phyloP scores from a whole-genome alignment of 257 asterid species.

The Solanum infundibuliforme region DNA sequence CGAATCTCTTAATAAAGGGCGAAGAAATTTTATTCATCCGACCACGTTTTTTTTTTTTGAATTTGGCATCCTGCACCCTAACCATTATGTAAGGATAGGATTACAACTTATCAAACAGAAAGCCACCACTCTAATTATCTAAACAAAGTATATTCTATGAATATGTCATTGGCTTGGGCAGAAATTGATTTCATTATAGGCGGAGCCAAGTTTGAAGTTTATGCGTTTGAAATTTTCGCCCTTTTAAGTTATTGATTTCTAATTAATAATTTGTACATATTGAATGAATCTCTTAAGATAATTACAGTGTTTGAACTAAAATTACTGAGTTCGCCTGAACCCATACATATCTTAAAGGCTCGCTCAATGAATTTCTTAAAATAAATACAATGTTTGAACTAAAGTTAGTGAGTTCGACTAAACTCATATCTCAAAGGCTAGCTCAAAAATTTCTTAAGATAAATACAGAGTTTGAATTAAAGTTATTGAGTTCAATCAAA shows the following conservation, averaged over 20 bases:
- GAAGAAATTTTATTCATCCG: background rate
- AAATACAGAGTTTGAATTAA: background rate
- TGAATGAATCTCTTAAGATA: too few relatives aligned
- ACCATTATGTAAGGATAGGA: background rate
- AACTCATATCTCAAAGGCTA: background rate
- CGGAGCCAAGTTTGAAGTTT: background rate
- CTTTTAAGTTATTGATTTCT: background rate
- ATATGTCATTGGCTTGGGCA: background rate
- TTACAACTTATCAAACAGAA: background rate
- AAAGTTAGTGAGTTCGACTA: too few relatives aligned
- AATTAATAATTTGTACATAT: too few relatives aligned
- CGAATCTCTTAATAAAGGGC: too few relatives aligned
- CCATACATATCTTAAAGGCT: background rate
- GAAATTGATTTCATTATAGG: background rate
- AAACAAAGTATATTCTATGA: background rate
- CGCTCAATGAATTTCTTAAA: background rate
- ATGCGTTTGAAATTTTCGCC: background rate
- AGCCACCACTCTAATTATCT: background rate
- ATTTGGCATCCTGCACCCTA: background rate
- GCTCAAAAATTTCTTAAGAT: background rate
- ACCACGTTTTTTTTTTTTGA: too few relatives aligned
- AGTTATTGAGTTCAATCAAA: fast-evolving
- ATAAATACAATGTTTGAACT: background rate
- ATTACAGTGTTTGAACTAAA: too few relatives aligned
- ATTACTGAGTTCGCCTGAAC: too few relatives aligned